These are phyloP conservation scores for Entrophospora sp. DNA, from an alignment of 192 early-diverging fungal genomes.

Conservation along the genomic window DNA sequence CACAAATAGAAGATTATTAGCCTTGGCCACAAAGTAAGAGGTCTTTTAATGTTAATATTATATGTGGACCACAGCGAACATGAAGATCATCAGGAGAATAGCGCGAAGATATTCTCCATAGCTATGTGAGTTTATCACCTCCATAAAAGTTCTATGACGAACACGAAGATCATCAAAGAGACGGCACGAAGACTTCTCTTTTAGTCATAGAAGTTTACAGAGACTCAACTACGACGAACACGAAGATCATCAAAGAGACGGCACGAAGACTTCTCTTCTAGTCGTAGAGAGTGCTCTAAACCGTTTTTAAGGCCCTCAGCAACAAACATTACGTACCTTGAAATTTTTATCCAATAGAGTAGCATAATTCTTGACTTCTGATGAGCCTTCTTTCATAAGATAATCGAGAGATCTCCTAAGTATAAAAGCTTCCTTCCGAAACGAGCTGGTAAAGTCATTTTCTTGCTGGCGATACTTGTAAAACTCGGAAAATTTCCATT, in stretches of 20 bases:
- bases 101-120: background rate
- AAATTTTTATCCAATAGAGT: background rate
- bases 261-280: background rate
- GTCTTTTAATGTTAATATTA: background rate
- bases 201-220: background rate
- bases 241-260: background rate
- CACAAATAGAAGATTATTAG: background rate
- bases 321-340: background rate
- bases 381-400: background rate
- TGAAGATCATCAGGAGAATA: background rate
- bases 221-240: conserved; percentile 6
- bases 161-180: background rate
- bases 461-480: background rate
- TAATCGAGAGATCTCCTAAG: background rate
- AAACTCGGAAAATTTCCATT: background rate
- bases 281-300: background rate
- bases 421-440: background rate
- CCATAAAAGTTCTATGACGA: background rate
- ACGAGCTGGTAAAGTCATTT: background rate
- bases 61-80: background rate
- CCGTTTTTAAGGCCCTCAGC: background rate
- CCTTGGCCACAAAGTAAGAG: background rate
- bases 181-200: background rate
- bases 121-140: background rate
- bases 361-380: background rate